These are phyloP conservation scores for Penicillium oxalicum DNA, from an alignment of 2,329 filamentous ascomycete genomes.

Conservation along the genomic window DNA sequence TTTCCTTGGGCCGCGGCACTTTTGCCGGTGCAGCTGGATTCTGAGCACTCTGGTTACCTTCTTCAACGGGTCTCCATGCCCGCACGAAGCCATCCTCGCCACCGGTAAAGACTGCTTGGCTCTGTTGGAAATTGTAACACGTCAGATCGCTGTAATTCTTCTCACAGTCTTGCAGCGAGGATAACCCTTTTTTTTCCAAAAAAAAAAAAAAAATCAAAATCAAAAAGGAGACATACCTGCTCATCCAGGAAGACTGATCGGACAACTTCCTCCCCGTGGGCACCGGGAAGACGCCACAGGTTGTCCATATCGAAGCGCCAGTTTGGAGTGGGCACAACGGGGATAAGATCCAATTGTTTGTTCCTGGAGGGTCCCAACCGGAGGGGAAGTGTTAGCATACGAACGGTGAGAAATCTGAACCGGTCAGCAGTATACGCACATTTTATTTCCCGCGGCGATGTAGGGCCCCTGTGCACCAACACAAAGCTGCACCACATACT, in stretches of 20 bases:
- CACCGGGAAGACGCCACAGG: conserved; percentile 39
- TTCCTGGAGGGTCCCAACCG: conserved; percentile 22
- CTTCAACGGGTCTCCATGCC: conserved; percentile 31
- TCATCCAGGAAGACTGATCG: conserved; percentile 43
- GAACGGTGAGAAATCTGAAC: background rate
- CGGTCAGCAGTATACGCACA: conserved; percentile 29
- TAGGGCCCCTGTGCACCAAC: conserved; percentile 38
- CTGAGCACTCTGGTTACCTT: conserved; percentile 10
- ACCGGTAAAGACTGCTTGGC: conserved; percentile 39
- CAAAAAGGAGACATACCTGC: conserved; percentile 27
- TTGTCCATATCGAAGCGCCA: conserved; percentile 39
- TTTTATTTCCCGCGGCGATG: conserved; percentile 47
- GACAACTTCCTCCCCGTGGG: conserved; percentile 46
- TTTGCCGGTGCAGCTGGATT: conserved; percentile 18
- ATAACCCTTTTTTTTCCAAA: background rate
- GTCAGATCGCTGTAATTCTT: background rate
- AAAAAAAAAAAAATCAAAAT: too few species aligned
- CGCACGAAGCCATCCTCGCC: conserved; percentile 42
- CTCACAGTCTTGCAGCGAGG: background rate
- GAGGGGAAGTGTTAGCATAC: background rate
- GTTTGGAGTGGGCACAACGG: conserved; percentile 29
- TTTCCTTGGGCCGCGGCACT: conserved; percentile 27
- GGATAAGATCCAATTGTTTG: conserved; percentile 40
- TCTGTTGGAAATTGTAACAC: conserved; percentile 20
- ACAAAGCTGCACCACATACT: conserved; percentile 55